These are phyloP conservation scores for Tolypocladium ovalisporum DNA, from an alignment of 2,329 filamentous ascomycete species.

Conservation along the genomic window DNA sequence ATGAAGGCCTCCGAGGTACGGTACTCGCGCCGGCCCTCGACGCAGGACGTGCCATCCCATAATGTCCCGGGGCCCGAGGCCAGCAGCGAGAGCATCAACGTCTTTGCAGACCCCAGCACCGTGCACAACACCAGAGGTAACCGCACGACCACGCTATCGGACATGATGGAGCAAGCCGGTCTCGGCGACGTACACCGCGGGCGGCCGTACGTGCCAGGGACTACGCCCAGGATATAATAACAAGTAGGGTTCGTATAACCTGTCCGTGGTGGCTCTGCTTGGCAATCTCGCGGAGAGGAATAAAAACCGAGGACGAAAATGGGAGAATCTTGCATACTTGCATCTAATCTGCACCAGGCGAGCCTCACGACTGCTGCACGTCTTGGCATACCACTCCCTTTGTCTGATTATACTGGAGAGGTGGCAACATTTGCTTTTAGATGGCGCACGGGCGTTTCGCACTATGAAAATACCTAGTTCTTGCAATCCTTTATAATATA, in stretches of 20 bases:
- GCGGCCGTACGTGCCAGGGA: constrained; percentile 29
- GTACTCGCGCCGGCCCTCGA: constrained; percentile 13
- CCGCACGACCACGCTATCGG: constrained; percentile 38
- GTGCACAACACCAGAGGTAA: constrained; percentile 17
- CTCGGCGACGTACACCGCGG: constrained; percentile 30
- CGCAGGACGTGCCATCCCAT: constrained; percentile 19
- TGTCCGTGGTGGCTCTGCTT: background rate
- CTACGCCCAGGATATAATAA: constrained; percentile 18
- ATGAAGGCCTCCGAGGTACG: constrained; percentile 21
- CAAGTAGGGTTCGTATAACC: background rate
- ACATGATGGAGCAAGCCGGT: constrained; percentile 38
- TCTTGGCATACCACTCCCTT: background rate
- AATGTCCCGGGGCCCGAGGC: constrained; percentile 22
- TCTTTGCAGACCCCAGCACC: constrained; percentile 38
- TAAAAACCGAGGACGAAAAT: background rate
- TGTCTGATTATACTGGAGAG: background rate
- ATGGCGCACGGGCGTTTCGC: background rate
- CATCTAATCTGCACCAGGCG: background rate
- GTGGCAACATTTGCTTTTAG: too few species aligned
- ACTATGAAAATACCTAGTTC: background rate
- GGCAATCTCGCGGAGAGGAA: too few species aligned
- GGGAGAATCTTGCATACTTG: background rate
- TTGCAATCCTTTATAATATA: too few species aligned
- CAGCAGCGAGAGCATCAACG: constrained; percentile 38
- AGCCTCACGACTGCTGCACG: background rate